Evolutionary conservation across 2,329 filamentous ascomycete species (phyloP), one percentile per base, ranked within the genome.

Genomic region (Colletotrichum scovillei): DNA sequence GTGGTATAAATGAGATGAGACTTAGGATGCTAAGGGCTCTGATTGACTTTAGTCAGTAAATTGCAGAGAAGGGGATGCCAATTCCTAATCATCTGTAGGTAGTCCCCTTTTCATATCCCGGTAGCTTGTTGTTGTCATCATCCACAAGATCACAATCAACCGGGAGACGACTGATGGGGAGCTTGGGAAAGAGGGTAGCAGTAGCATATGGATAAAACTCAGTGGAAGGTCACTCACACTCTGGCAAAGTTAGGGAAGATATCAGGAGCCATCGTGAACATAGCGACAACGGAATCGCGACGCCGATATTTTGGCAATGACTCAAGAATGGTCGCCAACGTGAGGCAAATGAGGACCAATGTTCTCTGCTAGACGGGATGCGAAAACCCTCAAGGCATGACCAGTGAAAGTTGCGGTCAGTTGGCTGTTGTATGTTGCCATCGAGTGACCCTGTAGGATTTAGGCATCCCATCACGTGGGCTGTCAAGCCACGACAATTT

Each of bases 21-120:
- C 46, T 66, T 2, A 62, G 24, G 19, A 69, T 62, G 26, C 28
- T 60, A n/a, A 70, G 52, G 4, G 14, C 16, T 19, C 71, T 73
- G 9, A 5, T 0, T 2, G 16, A 11, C 3, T n/a, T 6, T 2
- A 2, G 9, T 49, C 1, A n/a, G 42, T 49, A n/a, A 7, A 49
- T n/a, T 8, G 42, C 7, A n/a, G 19, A 9, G 7, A 49, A 49
- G 19, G 19, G 8, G 7, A 19, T 19, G 5, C 2, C 8, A 19
- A 3, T n/a, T n/a, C 8, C 19, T n/a, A n/a, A 16, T n/a, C 42
- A 49, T 35, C 32, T 35, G 32, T 35, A 35, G 11, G 32, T 12
- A 35, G 32, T 35, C 32, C 32, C 4, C 32, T 35, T 35, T 35
- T 35, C 11, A 12, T 35, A 1, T 35, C 32, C 32, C 32, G 32